Evolutionary conservation across 805 yeast genomes (phyloP), one percentile per base, ranked within the genome.

Genomic region (Yarrowia deformans): DNA sequence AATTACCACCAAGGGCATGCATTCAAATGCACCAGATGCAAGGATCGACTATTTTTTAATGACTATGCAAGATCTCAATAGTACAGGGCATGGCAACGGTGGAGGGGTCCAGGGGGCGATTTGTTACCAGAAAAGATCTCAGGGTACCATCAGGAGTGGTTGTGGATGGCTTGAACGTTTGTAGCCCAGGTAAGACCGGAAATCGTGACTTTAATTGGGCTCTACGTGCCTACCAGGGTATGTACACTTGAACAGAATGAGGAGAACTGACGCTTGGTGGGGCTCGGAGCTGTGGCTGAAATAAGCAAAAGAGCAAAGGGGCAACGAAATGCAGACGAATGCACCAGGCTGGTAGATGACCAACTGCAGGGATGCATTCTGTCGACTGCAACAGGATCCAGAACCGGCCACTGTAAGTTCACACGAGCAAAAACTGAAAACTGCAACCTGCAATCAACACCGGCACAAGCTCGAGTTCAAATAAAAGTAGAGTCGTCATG

Each of bases 21-120:
- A n/a, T 9, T 0, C 23, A 2, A 16, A 19, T 43, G 46, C 49
- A 45, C 3, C 23, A 2, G 12, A 19, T 43, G 46, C 49, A 45
- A 45, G 16, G 49, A 45, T 45, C 49, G 49, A 45, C 49, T 18
- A 19, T 45, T 45, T 45, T 18, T 10, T 16, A 40, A 16, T 14
- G 18, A 1, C 19, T 7, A 45, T 45, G 49, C 49, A 10, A 45
- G 49, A 45, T 45, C 49, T 43, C 46, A 18, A 8, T n/a, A 0
- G 46, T 43, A 43, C 46, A 43, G 46, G 29, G 23, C 46, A 43
- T 43, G 46, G 19, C 46, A 43, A 43, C 46, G 46, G 46, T 12
- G 2, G 29, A 23, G 29, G 29, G 29, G 29, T 23, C 29, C 4
- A 23, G 29, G 29, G 29, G 29, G 29, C 4, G 4, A 23, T 23